A percentile compares a stretch with the other conserved stretches of the same genome.
Conservation (phyloP, 140 eudicot species). For the Ambrosia hybrid region DNA sequence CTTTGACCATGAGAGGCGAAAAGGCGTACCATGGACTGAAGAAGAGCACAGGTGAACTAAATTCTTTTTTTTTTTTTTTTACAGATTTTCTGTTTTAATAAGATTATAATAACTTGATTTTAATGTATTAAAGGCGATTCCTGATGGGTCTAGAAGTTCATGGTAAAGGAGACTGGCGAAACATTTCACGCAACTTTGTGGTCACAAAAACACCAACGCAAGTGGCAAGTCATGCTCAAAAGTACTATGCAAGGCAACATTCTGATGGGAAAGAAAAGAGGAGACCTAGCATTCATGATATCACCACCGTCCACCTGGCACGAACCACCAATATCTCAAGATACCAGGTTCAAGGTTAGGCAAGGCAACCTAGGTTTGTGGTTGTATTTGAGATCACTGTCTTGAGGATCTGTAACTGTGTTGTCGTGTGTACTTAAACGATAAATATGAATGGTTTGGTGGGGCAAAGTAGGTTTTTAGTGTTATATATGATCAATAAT, state of each 20-base stretch:
- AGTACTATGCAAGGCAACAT: constrained; percentile 68
- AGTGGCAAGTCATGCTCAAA: constrained; percentile 93
- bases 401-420: constrained; percentile 12
- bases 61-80: background rate
- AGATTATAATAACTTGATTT: constrained; percentile 11
- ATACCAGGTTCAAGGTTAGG: constrained; percentile 35
- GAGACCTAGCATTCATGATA: constrained; percentile 88
- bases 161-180: constrained; percentile 91
- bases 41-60: constrained; percentile 75
- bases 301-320: constrained; percentile 61
- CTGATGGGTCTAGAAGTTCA: constrained; percentile 70
- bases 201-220: constrained; percentile 76
- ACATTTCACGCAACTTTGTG: constrained; percentile 73
- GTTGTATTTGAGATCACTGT: constrained; percentile 21
- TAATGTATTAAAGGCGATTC: constrained; percentile 52
- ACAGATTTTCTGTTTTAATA: background rate
- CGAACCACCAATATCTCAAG: constrained; percentile 32
- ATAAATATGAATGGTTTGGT: background rate
- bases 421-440: too few species aligned
- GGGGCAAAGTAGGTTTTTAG: constrained; percentile 12
- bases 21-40: constrained; percentile 88
- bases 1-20: constrained; percentile 71
- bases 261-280: constrained; percentile 75
- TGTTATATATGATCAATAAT: constrained; percentile 9
- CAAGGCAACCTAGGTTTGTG: constrained; percentile 10